Evolutionary conservation across 1,284 basidiomycete species (phyloP).

Genomic region (Boletellus dicymbophilus): DNA sequence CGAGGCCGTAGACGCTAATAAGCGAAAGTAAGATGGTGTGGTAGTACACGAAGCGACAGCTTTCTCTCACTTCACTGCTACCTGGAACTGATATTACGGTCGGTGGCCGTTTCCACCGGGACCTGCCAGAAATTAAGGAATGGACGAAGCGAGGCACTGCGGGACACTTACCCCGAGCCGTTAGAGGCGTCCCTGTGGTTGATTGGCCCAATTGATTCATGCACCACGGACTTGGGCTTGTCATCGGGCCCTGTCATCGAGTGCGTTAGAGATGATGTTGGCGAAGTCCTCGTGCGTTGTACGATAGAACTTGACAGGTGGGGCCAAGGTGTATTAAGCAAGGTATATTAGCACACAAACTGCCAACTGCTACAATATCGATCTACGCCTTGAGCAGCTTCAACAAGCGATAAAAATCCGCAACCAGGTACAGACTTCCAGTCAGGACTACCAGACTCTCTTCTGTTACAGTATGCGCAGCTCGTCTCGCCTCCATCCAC

Average conservation of each 20-base stretch:
- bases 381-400: conserved; percentile 13
- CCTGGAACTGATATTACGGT: conserved; percentile 23
- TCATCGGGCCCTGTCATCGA: conserved; percentile 10
- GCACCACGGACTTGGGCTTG: conserved; percentile 12
- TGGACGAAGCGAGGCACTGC: not conserved
- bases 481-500: conserved; percentile 40
- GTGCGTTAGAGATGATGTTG: conserved; percentile 6
- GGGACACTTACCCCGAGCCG: conserved; percentile 18
- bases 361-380: not conserved
- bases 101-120: conserved; percentile 21
- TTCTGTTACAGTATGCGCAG: conserved; percentile 5
- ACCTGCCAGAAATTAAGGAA: conserved; percentile 9
- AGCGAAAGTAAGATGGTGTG: conserved; percentile 8
- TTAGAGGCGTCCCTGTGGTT: conserved; percentile 36
- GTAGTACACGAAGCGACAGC: not conserved
- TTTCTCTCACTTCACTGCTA: conserved; percentile 17
- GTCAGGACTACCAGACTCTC: conserved; percentile 65
- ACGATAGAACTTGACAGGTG: not conserved
- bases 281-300: conserved; percentile 2
- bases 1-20: conserved; percentile 13
- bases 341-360: too few species aligned
- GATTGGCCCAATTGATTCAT: conserved; percentile 11
- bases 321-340: not conserved
- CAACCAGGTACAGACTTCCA: conserved; percentile 91
- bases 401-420: conserved; percentile 78